Percentiles rank a stretch among this genome's conserved stretches.
Evolutionary conservation across 2,329 filamentous ascomycete genomes (phyloP).

Genomic region (Fusarium keratoplasticum): DNA sequence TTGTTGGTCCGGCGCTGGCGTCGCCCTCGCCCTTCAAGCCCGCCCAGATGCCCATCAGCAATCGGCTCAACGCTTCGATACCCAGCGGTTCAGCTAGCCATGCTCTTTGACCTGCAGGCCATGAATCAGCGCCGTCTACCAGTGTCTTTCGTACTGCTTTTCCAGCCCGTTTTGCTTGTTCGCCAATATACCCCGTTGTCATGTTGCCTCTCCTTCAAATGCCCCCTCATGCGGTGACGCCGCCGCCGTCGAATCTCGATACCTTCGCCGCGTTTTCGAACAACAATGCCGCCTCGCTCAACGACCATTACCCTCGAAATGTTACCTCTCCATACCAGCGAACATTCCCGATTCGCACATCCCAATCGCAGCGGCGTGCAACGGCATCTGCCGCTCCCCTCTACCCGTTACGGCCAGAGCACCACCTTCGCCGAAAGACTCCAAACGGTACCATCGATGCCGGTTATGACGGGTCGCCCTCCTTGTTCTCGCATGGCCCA

Average conservation of each 20-base stretch:
- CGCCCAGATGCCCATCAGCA: constrained; percentile 55
- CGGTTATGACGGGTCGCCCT: constrained; percentile 87
- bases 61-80: constrained; percentile 33
- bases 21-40: constrained; percentile 41
- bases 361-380: constrained; percentile 41
- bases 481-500: constrained; percentile 77
- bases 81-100: constrained; percentile 36
- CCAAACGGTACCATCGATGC: constrained; percentile 93
- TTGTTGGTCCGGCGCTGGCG: constrained; percentile 37
- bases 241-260: constrained; percentile 55
- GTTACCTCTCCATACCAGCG: constrained; percentile 37
- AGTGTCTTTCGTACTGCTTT: constrained; percentile 45
- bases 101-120: constrained; percentile 58
- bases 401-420: constrained; percentile 64
- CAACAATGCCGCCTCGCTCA: constrained; percentile 30
- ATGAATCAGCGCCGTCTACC: constrained; percentile 51
- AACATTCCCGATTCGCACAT: constrained; percentile 50
- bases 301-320: constrained; percentile 46
- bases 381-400: constrained; percentile 22
- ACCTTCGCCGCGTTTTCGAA: constrained; percentile 42
- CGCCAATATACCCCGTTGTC: constrained; percentile 44
- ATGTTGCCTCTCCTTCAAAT: constrained; percentile 66
- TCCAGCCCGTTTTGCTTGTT: constrained; percentile 39
- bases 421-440: constrained; percentile 90
- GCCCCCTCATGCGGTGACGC: constrained; percentile 63